Percentiles rank a stretch among this genome's conserved stretches.
Evolutionary conservation across 164 flowering plant genomes (phyloP).

Genomic region (Echeveria elegans): DNA sequence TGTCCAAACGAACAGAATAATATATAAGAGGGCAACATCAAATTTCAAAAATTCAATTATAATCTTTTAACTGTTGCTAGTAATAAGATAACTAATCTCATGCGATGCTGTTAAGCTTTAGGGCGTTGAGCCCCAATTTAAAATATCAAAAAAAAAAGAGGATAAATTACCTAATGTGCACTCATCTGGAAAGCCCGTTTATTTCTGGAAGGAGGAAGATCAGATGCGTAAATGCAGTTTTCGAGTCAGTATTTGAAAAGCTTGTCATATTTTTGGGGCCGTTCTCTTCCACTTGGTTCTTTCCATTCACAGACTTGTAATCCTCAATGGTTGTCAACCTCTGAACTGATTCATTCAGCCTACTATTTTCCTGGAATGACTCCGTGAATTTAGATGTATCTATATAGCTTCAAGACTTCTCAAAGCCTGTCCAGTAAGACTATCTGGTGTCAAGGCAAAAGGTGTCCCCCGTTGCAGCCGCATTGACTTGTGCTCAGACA

Average conservation of each 20-base stretch:
- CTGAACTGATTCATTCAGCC: conserved; percentile 14
- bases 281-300: conserved; percentile 16
- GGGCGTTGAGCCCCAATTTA: too few relatives aligned
- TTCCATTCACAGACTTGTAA: conserved; percentile 17
- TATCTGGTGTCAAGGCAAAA: conserved; percentile 38
- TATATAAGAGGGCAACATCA: too few relatives aligned
- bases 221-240: not conserved
- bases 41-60: not conserved
- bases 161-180: conserved; percentile 93
- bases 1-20: too few relatives aligned
- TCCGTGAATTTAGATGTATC: conserved; percentile 45
- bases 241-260: conserved; percentile 9
- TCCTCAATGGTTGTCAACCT: conserved; percentile 9
- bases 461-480: conserved; percentile 39
- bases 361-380: conserved; percentile 19
- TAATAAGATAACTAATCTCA: not conserved
- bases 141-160: too few relatives aligned
- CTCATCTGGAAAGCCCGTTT: conserved; percentile 72
- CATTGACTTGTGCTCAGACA: conserved; percentile 37
- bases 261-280: conserved; percentile 15
- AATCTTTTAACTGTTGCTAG: not conserved
- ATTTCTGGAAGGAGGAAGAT: conserved; percentile 22
- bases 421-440: conserved; percentile 59
- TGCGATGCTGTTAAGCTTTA: too few relatives aligned
- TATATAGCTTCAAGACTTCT: conserved; percentile 55